These are phyloP conservation scores for Hypoxylon fragiforme DNA, from an alignment of 495 filamentous ascomycete species.

Conservation along the genomic window DNA sequence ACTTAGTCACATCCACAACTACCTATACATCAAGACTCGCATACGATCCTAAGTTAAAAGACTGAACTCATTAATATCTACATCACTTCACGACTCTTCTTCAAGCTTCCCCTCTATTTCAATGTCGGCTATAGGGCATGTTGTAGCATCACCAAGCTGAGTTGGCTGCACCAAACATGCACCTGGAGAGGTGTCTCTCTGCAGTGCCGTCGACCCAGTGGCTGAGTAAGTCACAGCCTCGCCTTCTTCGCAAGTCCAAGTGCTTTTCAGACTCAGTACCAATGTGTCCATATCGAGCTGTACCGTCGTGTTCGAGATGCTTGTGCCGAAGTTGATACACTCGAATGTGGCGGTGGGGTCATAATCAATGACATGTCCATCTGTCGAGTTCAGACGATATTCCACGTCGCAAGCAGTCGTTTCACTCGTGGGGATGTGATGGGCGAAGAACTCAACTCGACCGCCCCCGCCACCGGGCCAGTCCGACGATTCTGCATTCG, in stretches of 20 bases:
- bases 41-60: no score
- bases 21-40: no score
- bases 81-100: slow-evolving; percentile 2
- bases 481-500: slow-evolving; percentile 27
- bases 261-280: slow-evolving; percentile 13
- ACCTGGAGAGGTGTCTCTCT: slow-evolving; percentile 21
- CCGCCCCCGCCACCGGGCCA: slow-evolving; percentile 25
- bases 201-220: slow-evolving; percentile 9
- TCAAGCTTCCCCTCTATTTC: slow-evolving; percentile 22
- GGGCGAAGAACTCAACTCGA: slow-evolving; percentile 29
- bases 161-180: slow-evolving; percentile 23
- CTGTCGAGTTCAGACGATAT: slow-evolving; percentile 13
- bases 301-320: slow-evolving; percentile 15
- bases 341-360: slow-evolving; percentile 11
- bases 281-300: slow-evolving; percentile 26
- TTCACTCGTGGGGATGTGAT: slow-evolving; percentile 14
- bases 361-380: slow-evolving; percentile 20
- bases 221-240: slow-evolving; percentile 14
- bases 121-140: slow-evolving; percentile 25
- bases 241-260: slow-evolving; percentile 26
- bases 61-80: no score
- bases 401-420: slow-evolving; percentile 22
- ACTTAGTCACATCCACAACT: no score
- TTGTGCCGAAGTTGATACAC: slow-evolving; percentile 25
- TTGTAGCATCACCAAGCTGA: slow-evolving; percentile 23